Percentiles rank a stretch among this genome's conserved stretches.
phyloP scores from a whole-genome alignment of 441 rosid species.

The Viola pubescens region DNA sequence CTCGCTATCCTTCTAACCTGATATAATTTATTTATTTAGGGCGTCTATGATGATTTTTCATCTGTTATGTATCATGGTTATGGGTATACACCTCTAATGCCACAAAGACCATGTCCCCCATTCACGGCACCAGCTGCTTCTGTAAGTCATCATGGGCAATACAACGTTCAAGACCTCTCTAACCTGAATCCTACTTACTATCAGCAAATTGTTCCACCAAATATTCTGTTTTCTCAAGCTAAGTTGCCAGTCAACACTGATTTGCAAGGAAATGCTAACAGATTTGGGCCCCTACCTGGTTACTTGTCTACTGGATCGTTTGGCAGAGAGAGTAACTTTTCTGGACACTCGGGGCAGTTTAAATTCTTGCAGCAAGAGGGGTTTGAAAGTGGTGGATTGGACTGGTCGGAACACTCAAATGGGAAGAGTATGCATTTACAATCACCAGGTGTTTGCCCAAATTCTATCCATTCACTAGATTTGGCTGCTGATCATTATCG shows the following conservation, averaged over 20 bases:
- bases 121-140: slow-evolving; percentile 23
- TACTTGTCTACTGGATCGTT: slow-evolving; percentile 23
- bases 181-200: slow-evolving; percentile 26
- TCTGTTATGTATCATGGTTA: slow-evolving; percentile 32
- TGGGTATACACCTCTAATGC: slow-evolving; percentile 19
- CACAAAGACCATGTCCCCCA: slow-evolving; percentile 25
- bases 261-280: slow-evolving; percentile 27
- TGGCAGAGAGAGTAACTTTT: slow-evolving; percentile 22
- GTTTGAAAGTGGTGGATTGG: slow-evolving; percentile 25
- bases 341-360: slow-evolving; percentile 23
- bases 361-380: slow-evolving; percentile 27
- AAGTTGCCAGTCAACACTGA: slow-evolving; percentile 30
- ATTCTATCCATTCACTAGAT: slow-evolving; percentile 24
- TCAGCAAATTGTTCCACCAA: slow-evolving; percentile 29
- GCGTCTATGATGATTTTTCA: slow-evolving; percentile 26
- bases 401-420: slow-evolving; percentile 27
- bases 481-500: slow-evolving; percentile 30
- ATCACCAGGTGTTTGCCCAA: slow-evolving; percentile 26
- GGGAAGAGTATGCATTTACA: slow-evolving; percentile 26
- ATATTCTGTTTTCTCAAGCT: slow-evolving; percentile 25
- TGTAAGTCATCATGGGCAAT: slow-evolving; percentile 24
- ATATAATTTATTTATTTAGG: slow-evolving; percentile 24
- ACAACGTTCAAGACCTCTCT: slow-evolving; percentile 25
- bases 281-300: slow-evolving; percentile 27
- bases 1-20: slow-evolving; percentile 6